phyloP scores from a whole-genome alignment of 768 basidiomycete species.

The Rhizopogon roseolus region DNA sequence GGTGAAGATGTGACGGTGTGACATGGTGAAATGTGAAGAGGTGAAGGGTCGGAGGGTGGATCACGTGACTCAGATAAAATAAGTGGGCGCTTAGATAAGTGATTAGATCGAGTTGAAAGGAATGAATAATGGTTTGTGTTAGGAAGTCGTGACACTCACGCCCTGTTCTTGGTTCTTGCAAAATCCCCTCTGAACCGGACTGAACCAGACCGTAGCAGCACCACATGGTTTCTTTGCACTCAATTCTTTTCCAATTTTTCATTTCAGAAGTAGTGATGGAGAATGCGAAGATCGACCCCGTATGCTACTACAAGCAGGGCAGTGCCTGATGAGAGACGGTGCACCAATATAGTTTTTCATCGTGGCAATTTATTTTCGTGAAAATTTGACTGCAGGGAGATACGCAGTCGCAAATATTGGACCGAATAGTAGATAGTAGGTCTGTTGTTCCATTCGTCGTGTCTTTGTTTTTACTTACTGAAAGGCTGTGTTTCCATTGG shows the following conservation, averaged over 20 bases:
- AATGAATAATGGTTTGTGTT: too few relatives aligned
- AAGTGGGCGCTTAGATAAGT: too few relatives aligned
- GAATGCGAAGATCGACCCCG: neutral
- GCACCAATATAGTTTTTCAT: constrained; percentile 5
- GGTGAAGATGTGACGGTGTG: too few relatives aligned
- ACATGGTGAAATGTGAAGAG: too few relatives aligned
- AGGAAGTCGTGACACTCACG: too few relatives aligned
- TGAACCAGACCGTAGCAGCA: too few relatives aligned
- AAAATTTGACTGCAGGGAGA: neutral
- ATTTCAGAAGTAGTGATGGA: constrained; percentile 3
- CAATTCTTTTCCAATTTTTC: constrained; percentile 4
- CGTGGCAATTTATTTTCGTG: constrained; percentile 7
- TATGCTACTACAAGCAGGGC: constrained; percentile 12
- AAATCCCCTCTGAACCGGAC: too few relatives aligned
- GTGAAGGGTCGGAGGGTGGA: too few relatives aligned
- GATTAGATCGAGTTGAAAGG: too few relatives aligned
- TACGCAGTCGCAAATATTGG: constrained; percentile 5
- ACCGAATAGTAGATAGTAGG: neutral
- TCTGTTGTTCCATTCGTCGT: neutral
- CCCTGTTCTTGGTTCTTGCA: too few relatives aligned
- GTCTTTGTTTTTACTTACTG: neutral
- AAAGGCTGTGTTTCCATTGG: constrained; percentile 4
- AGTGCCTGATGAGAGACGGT: neutral
- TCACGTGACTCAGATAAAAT: too few relatives aligned
- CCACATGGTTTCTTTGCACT: neutral